These are phyloP conservation scores for Phytopythium oedochilum DNA, from an alignment of 352 stramenopile genomes.

Conservation along the genomic window DNA sequence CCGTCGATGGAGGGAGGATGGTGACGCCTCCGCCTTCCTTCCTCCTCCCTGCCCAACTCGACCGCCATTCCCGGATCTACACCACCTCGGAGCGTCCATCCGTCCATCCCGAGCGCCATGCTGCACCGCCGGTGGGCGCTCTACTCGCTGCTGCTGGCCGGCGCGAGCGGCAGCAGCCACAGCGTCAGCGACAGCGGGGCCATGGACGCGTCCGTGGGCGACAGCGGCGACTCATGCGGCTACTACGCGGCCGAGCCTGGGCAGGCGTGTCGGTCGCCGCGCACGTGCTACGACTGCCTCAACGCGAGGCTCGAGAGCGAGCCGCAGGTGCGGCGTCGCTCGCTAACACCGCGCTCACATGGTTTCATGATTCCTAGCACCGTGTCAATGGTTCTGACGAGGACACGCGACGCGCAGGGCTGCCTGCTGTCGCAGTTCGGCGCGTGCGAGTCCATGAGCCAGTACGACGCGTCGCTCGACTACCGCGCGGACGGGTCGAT, in stretches of 20 bases:
- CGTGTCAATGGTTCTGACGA: too few relatives aligned
- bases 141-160: not conserved
- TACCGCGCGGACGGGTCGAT: conserved; percentile 28
- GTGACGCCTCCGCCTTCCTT: not conserved
- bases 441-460: conserved; percentile 40
- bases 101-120: not conserved
- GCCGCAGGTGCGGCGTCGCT: conserved; percentile 18
- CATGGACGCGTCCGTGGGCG: not conserved
- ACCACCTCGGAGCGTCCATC: too few relatives aligned
- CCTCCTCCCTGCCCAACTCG: not conserved
- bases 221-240: conserved; percentile 25
- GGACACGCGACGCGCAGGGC: conserved; percentile 11
- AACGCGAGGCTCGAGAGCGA: conserved; percentile 29
- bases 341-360: too few relatives aligned
- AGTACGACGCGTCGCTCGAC: conserved; percentile 35
- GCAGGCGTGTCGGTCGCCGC: conserved; percentile 30
- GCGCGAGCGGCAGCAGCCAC: not conserved
- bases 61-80: not conserved
- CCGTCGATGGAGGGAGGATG: not conserved
- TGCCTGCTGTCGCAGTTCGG: conserved; percentile 37
- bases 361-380: too few relatives aligned
- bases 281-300: conserved; percentile 60
- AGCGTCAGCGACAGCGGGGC: not conserved
- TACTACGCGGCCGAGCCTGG: conserved; percentile 37
- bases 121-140: not conserved